Base-by-base conservation (phyloP, 192 early-diverging fungal genomes). In the Coemansia sp. region DNA sequence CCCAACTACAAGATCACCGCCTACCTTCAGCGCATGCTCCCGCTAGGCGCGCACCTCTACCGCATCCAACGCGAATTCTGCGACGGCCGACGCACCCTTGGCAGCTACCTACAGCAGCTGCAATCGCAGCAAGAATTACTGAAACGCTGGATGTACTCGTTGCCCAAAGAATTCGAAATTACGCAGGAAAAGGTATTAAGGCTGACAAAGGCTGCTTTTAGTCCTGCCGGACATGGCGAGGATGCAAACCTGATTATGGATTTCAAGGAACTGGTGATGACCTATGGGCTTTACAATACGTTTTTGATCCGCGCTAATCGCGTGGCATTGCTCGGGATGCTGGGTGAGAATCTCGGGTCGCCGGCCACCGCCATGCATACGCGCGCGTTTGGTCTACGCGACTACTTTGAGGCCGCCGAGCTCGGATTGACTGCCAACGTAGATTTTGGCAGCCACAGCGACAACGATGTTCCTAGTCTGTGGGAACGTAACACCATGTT, bases 211-310 rank as follows among this genome's bases (percentile, higher is more conserved):
- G 60, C 58, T 5, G 67, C 56, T 0, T 38, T 51, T 6, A 63
- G 29, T 7, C 56, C 49, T 14, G 18, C 60, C 17, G 45, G 65
- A 18, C 33, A 57, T 7, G 45, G 64, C 52, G 71, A 68, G 42
- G 67, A 60, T 38, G 59, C 38, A 10, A 80, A 80, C 58, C 6
- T 73, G 61, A 32, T 71, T 12, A 80, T 80, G 77, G 71, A 71
- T 18, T 80, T 80, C 45, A 80, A 80, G 59, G 77, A 80, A 72
- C 72, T 80, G n/a, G 72, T 74, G 25, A 80, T 80, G 77, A 80
- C 63, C 2, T 73, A 69, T 32, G 71, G 68, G 7, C 54, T 80
- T 34, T 80, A 80, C 42, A 73, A 72, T n/a, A 71, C 72, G 10
- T 63, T 80, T 48, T 30, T 80, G 61, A 71, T 80, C 51, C 71